Base-by-base conservation (phyloP, 2,329 filamentous ascomycete genomes). In the Trichoderma koningii region DNA sequence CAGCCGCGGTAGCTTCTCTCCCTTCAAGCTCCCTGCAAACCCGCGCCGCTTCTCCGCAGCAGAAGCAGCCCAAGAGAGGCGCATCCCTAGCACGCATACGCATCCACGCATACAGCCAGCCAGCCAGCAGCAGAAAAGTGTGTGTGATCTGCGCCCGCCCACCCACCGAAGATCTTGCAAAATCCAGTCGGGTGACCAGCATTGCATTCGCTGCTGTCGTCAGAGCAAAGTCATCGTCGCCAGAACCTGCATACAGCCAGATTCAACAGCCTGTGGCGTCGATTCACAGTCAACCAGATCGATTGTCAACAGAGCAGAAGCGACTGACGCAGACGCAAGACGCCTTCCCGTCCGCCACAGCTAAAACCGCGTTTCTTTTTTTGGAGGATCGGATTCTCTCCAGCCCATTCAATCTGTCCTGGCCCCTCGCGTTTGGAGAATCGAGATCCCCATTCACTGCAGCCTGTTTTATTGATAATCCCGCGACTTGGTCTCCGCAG, bases 271-370 rank as follows among this genome's bases (percentile, higher is more conserved):
- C 17, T n/a, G 34, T 38, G 34, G 34, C 34, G 34, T 38, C 34
- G 14, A 38, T 34, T 10, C 30, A 3, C 34, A 38, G 34, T 38
- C 34, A 38, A 38, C 12, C 3, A 38, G 14, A 14, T 19, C 42
- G 7, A 44, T 19, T n/a, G 42, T n/a, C 42, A 44, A 44, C 14
- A 42, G 5, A 17, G 17, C 41, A 45, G 23, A 47, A 23, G 14
- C 15, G 21, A 48, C 4, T 28, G 26, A 50, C 50, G 15, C 42
- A 44, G 42, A 44, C 42, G 42, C 42, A 19, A 52, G 30, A 52
- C 63, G 64, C 64, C 64, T 60, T 60, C 64, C 64, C 64, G 64
- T 44, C 63, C 60, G 64, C 64, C 64, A 65, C 64, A 52, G 44
- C 48, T 50, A 47, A 47, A 53, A 65, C 51, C 56, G 64, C 56